Evolutionary conservation across 2,329 filamentous ascomycete species (phyloP).

Genomic region (Talaromyces pinophilus): DNA sequence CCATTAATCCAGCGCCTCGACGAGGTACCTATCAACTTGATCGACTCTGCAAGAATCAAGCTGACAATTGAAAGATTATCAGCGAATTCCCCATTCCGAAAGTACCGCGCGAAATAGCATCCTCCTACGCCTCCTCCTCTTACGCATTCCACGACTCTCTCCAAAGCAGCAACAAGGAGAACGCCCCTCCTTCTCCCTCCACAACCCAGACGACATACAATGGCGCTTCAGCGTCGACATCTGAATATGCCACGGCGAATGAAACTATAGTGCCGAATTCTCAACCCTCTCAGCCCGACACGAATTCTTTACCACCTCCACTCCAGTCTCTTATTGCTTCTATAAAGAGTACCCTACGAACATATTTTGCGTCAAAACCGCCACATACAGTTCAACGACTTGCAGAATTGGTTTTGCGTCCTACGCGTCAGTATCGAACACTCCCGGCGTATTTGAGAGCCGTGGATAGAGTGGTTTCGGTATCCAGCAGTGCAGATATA

Average conservation of each 20-base stretch:
- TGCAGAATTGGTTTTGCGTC: conserved; percentile 77
- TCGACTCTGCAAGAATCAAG: conserved; percentile 5
- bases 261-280: conserved; percentile 49
- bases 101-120: conserved; percentile 49
- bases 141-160: conserved; percentile 33
- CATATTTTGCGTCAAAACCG: conserved; percentile 70
- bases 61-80: conserved; percentile 61
- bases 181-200: conserved; percentile 31
- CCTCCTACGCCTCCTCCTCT: conserved; percentile 36
- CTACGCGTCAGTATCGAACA: conserved; percentile 75
- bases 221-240: background rate
- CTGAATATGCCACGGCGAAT: conserved; percentile 35
- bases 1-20: conserved; percentile 69
- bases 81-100: conserved; percentile 73
- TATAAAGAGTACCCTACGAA: conserved; percentile 61
- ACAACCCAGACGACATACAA: conserved; percentile 21
- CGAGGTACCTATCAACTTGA: conserved; percentile 48
- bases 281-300: conserved; percentile 48
- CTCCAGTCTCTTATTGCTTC: conserved; percentile 63
- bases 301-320: conserved; percentile 62
- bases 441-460: conserved; percentile 86
- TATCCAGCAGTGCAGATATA: conserved; percentile 75
- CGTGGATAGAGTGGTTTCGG: conserved; percentile 84
- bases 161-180: conserved; percentile 43
- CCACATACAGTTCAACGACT: conserved; percentile 93